phyloP scores from a whole-genome alignment of 192 early-diverging fungal genomes.

The Cladochytrium replicatum region DNA sequence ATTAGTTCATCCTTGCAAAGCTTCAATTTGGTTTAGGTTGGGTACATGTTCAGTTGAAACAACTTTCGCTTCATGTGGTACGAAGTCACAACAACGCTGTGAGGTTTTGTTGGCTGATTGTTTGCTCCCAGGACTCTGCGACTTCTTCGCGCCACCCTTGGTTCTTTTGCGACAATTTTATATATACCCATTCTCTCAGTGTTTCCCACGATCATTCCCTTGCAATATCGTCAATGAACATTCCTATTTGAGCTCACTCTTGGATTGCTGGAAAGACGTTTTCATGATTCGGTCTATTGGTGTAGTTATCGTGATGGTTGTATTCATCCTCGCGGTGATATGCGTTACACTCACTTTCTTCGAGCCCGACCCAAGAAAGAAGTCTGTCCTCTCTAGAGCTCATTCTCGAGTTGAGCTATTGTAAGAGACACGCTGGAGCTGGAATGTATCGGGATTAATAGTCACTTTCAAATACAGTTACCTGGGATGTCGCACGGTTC shows the following conservation, averaged over 20 bases:
- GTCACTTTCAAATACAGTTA: conserved; percentile 12
- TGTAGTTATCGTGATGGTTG: conserved; percentile 16
- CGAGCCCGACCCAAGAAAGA: conserved; percentile 28
- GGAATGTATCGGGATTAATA: conserved; percentile 18
- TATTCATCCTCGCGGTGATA: too few species aligned
- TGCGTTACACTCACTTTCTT: conserved; percentile 33
- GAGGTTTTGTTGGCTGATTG: neutral
- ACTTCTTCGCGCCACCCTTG: conserved; percentile 22
- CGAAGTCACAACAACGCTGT: neutral
- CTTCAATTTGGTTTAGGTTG: too few species aligned
- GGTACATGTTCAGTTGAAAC: conserved; percentile 32
- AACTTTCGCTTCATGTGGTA: conserved; percentile 33
- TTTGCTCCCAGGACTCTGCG: conserved; percentile 25
- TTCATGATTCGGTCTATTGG: conserved; percentile 18
- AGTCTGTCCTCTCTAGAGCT: conserved; percentile 18
- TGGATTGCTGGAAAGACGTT: conserved; percentile 16
- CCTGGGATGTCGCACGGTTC: conserved; percentile 19
- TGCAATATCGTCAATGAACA: conserved; percentile 5
- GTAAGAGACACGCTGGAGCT: conserved; percentile 22
- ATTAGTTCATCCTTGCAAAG: too few species aligned
- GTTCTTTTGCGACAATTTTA: conserved; percentile 27
- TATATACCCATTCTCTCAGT: conserved; percentile 26
- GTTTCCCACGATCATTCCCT: conserved; percentile 10
- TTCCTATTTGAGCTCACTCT: conserved; percentile 1
- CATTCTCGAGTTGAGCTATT: conserved; percentile 29